Conservation (phyloP, 306 rosid genomes). For the Elaeagnus macrophylla region DNA sequence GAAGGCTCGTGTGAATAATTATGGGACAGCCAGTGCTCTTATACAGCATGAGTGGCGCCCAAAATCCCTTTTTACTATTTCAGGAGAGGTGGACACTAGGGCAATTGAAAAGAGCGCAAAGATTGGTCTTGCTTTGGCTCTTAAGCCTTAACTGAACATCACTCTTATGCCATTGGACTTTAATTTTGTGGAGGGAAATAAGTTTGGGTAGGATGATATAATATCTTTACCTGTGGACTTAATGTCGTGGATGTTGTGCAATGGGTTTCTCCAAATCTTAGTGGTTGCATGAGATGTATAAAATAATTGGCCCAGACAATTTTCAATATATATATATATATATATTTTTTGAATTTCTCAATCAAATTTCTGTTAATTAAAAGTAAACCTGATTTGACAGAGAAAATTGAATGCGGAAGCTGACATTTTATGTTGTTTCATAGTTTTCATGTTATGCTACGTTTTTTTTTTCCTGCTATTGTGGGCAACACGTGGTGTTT, state of each 20-base stretch:
- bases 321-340: too few relatives aligned
- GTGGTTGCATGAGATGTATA: conserved; percentile 46
- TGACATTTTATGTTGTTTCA: too few relatives aligned
- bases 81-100: conserved; percentile 78
- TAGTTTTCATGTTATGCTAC: too few relatives aligned
- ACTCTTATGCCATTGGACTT: conserved; percentile 9
- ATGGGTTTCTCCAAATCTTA: conserved; percentile 36
- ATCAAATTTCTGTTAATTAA: too few relatives aligned
- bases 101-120: conserved; percentile 84
- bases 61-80: conserved; percentile 60
- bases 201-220: conserved; percentile 21
- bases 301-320: conserved; percentile 47
- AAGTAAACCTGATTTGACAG: too few relatives aligned
- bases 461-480: too few relatives aligned
- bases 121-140: conserved; percentile 78
- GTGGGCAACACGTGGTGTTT: too few relatives aligned
- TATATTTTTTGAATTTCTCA: too few relatives aligned
- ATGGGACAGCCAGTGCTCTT: conserved; percentile 68
- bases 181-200: conserved; percentile 24
- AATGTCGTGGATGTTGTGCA: conserved; percentile 20
- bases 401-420: too few relatives aligned
- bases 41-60: conserved; percentile 91
- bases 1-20: conserved; percentile 85
- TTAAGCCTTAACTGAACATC: conserved; percentile 50
- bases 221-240: conserved; percentile 31